Percentiles rank a stretch among this genome's conserved stretches.
Evolutionary conservation across 2,329 filamentous ascomycete genomes (phyloP).

Genomic region (Ceratocystis papillata): DNA sequence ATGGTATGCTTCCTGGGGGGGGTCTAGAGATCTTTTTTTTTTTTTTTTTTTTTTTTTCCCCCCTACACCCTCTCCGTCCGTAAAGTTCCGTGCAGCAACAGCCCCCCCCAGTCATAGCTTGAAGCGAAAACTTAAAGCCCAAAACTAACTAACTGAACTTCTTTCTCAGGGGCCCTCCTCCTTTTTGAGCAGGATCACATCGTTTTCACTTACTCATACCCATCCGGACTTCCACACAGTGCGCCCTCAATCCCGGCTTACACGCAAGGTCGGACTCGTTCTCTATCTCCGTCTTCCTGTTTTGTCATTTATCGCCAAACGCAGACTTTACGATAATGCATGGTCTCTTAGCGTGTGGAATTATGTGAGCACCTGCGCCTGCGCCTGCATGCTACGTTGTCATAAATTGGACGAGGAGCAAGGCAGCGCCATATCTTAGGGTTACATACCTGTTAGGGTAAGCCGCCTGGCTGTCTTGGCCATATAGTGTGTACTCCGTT

Average conservation of each 20-base stretch:
- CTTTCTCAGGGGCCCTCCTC: too few relatives aligned
- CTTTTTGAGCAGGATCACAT: not conserved
- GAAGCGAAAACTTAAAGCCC: too few relatives aligned
- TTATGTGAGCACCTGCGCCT: not conserved
- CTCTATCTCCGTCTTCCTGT: not conserved
- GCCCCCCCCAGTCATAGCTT: too few relatives aligned
- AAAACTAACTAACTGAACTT: too few relatives aligned
- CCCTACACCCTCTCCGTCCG: too few relatives aligned
- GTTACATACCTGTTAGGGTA: not conserved
- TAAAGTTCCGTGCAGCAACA: not conserved
- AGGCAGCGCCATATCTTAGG: not conserved
- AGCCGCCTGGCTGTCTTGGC: not conserved
- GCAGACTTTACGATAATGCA: not conserved
- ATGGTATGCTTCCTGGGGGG: not conserved
- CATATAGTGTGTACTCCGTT: not conserved
- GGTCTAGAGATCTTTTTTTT: too few relatives aligned
- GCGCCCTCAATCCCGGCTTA: not conserved
- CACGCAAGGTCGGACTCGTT: not conserved
- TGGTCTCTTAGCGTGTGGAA: not conserved
- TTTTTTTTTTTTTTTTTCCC: too few relatives aligned
- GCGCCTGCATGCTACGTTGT: not conserved
- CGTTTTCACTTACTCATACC: conserved; percentile 6
- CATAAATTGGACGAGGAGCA: not conserved
- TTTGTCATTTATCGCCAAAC: not conserved
- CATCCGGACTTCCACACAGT: not conserved